A percentile compares a stretch with the other conserved stretches of the same genome.
These are phyloP conservation scores for Kalmanozyma brasiliensis DNA, from an alignment of 1,284 basidiomycete species.

Conservation along the genomic window DNA sequence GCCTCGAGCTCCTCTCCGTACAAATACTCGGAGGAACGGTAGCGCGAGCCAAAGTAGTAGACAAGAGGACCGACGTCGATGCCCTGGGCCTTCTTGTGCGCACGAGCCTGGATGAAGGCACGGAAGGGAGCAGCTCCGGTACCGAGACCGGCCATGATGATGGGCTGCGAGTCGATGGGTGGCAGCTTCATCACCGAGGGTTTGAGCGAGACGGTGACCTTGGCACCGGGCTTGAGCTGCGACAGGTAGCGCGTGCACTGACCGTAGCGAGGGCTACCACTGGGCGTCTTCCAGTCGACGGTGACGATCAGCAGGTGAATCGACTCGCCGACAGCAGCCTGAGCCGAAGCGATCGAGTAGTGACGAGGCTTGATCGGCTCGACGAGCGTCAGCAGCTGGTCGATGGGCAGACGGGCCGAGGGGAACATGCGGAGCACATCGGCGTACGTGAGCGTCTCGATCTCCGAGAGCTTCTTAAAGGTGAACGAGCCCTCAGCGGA, in stretches of 20 bases:
- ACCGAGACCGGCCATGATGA: slow-evolving; percentile 98
- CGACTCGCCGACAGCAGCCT: slow-evolving; percentile 90
- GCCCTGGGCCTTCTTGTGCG: slow-evolving; percentile 80
- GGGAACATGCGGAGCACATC: slow-evolving; percentile 85
- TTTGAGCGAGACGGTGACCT: slow-evolving; percentile 97
- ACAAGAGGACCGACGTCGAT: slow-evolving; percentile 87
- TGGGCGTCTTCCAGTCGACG: slow-evolving; percentile 90
- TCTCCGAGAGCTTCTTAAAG: slow-evolving; percentile 94
- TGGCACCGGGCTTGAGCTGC: slow-evolving; percentile 82
- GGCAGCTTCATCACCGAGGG: slow-evolving; percentile 99
- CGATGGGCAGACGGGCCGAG: slow-evolving; percentile 79
- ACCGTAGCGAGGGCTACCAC: slow-evolving; percentile 82
- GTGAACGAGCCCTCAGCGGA: slow-evolving; percentile 88
- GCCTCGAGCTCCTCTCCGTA: slow-evolving; percentile 86
- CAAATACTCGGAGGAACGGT: slow-evolving; percentile 92
- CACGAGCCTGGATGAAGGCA: slow-evolving; percentile 95
- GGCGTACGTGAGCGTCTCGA: slow-evolving; percentile 93
- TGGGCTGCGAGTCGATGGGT: slow-evolving; percentile 82
- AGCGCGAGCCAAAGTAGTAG: slow-evolving; percentile 98
- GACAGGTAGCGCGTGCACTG: slow-evolving; percentile 97
- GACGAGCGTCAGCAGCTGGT: slow-evolving; percentile 85
- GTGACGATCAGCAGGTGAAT: slow-evolving; percentile 95
- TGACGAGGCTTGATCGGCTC: slow-evolving; percentile 86
- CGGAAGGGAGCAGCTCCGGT: slow-evolving; percentile 98
- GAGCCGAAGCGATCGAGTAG: slow-evolving; percentile 95